phyloP scores from a whole-genome alignment of 164 flowering plant genomes.

The Aristolochia fimbriata region DNA sequence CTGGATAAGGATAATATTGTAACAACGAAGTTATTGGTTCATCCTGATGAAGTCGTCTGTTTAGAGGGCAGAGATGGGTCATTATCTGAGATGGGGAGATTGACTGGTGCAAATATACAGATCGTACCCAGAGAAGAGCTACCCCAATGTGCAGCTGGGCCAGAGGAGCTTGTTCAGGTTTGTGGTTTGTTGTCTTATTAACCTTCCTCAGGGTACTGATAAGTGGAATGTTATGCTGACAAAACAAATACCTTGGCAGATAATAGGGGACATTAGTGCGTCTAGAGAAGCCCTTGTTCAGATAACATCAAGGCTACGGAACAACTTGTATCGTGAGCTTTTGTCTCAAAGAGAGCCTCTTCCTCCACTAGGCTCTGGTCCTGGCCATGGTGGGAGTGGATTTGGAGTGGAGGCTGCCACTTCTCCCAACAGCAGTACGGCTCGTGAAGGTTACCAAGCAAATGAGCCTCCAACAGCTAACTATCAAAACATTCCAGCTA shows the following conservation, averaged over 20 bases:
- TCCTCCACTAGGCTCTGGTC: conserved; percentile 21
- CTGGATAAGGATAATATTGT: conserved; percentile 78
- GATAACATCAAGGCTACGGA: conserved; percentile 67
- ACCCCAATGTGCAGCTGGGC: conserved; percentile 38
- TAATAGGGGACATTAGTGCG: conserved; percentile 83
- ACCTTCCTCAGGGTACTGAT: neutral
- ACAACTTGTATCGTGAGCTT: conserved; percentile 44
- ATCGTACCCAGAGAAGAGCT: conserved; percentile 62
- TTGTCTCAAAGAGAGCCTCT: conserved; percentile 40
- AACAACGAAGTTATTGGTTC: conserved; percentile 70
- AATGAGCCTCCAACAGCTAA: conserved; percentile 24
- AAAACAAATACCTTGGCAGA: conserved; percentile 29
- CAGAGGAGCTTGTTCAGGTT: conserved; percentile 87
- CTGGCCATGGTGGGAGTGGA: conserved; percentile 25
- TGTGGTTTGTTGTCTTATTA: conserved; percentile 9
- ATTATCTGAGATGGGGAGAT: conserved; percentile 46
- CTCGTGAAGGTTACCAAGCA: conserved; percentile 31
- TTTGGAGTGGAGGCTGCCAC: conserved; percentile 22
- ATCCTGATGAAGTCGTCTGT: conserved; percentile 68
- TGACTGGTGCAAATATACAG: conserved; percentile 64
- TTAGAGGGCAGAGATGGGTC: conserved; percentile 66
- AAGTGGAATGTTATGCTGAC: conserved; percentile 5
- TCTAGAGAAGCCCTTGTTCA: conserved; percentile 89
- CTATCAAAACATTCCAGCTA: conserved; percentile 29
- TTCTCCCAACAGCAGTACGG: conserved; percentile 29